phyloP scores from a whole-genome alignment of 768 basidiomycete species.

The Xerocomellus dryophilus region DNA sequence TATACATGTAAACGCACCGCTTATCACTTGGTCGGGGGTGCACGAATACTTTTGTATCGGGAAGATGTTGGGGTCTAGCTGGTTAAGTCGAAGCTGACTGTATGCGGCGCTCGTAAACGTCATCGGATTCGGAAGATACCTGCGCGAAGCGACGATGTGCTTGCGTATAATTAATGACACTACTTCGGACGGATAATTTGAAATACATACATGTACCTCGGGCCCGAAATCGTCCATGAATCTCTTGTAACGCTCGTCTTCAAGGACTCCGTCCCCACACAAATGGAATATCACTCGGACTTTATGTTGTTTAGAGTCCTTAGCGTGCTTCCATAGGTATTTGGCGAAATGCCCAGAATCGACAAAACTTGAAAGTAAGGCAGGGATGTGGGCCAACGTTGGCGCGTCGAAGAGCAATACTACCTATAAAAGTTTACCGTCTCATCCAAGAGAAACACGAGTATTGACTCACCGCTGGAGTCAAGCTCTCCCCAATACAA shows the following conservation, averaged over 20 bases:
- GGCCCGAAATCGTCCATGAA: constrained; percentile 72
- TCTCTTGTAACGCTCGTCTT: constrained; percentile 61
- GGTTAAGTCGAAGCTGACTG: constrained; percentile 67
- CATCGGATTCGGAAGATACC: constrained; percentile 58
- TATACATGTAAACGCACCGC: constrained; percentile 21
- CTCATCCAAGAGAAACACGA: not conserved
- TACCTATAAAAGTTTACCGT: constrained; percentile 37
- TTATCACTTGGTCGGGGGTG: constrained; percentile 39
- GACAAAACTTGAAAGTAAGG: constrained; percentile 48
- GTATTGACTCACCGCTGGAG: constrained; percentile 40
- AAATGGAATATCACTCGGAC: constrained; percentile 64
- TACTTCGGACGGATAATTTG: not conserved
- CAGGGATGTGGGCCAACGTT: constrained; percentile 50
- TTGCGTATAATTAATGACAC: constrained; percentile 30
- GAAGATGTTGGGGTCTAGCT: constrained; percentile 74
- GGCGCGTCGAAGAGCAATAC: constrained; percentile 74
- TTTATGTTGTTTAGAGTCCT: constrained; percentile 40
- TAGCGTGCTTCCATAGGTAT: constrained; percentile 43
- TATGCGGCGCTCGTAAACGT: constrained; percentile 73
- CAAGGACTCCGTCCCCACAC: constrained; percentile 65
- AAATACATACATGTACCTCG: constrained; percentile 54
- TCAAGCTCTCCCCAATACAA: constrained; percentile 51
- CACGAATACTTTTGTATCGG: constrained; percentile 56
- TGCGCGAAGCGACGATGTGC: constrained; percentile 74
- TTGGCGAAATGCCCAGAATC: constrained; percentile 46